A percentile compares a stretch with the other conserved stretches of the same genome.
These are phyloP conservation scores for Alternaria novae-zelandiae DNA, from an alignment of 2,329 filamentous ascomycete genomes.

Conservation along the genomic window DNA sequence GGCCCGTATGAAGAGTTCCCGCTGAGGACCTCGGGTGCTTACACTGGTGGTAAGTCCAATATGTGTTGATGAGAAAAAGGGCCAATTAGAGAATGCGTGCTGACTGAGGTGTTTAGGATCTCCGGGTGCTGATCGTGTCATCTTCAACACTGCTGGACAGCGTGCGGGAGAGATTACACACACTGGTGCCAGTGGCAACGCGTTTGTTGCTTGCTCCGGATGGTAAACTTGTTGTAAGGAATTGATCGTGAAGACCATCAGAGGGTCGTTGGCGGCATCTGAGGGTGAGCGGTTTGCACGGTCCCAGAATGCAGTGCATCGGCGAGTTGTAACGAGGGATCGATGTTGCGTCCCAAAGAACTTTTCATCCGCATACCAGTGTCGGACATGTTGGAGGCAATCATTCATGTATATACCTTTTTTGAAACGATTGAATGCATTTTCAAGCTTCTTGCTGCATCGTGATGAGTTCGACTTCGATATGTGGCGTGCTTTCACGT, in stretches of 20 bases:
- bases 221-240: slow-evolving; percentile 13
- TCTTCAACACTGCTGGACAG: slow-evolving; percentile 64
- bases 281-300: not conserved
- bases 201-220: slow-evolving; percentile 68
- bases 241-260: not conserved
- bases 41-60: slow-evolving; percentile 59
- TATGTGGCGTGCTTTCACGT: not conserved
- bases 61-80: not conserved
- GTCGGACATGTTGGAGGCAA: not conserved
- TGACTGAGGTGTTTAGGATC: slow-evolving; percentile 52
- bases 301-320: not conserved
- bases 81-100: not conserved
- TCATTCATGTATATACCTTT: not conserved
- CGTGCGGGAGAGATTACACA: slow-evolving; percentile 73
- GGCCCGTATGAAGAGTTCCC: slow-evolving; percentile 71
- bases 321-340: not conserved
- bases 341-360: not conserved
- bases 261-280: not conserved
- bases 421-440: not conserved
- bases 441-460: not conserved
- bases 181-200: slow-evolving; percentile 70
- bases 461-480: not conserved
- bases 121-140: slow-evolving; percentile 70
- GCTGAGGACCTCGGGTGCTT: slow-evolving; percentile 59
- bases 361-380: not conserved